Base-by-base conservation (phyloP, 2,329 filamentous ascomycete genomes). In the Pseudogymnoascus sp. region DNA sequence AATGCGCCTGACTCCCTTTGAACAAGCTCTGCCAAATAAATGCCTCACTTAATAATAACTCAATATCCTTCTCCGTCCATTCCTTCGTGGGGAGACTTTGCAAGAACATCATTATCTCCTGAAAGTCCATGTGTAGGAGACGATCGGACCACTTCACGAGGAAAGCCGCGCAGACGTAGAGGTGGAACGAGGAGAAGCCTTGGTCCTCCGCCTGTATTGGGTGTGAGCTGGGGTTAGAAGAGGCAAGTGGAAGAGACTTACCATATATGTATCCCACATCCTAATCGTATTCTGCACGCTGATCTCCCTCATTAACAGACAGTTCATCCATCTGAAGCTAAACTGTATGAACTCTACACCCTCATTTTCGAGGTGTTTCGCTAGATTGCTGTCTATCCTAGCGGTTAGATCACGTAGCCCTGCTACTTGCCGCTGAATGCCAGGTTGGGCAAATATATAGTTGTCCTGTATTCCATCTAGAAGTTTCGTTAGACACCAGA, bases 301-400 rank as follows among this genome's bases (percentile, higher is more conserved):
- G 65, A 99, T 89, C 75, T 99, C 94, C 64, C 94, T 83, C 94
- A 99, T 99, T 65, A 99, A 79, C 58, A 99, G 82, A 73, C 94
- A 99, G 70, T 99, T 99, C 94, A 99, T 99, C 94, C 94, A 99
- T 60, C 94, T 82, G 72, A 99, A 99, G 74, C 91, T 96, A 75
- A 99, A 99, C 71, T 99, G 94, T 69, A 99, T 99, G 70, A 99
- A 99, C 71, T 99, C 94, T 26, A 99, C 90, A 30, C 91, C 87
- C 73, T 97, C 91, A 21, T 82, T 82, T 71, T 96, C 90, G 38
- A 99, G 79, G 71, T 99, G 94, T 67, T 89, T 94, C 2, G 92
- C 90, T 55, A 99, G 76, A 3, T 80, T 81, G 26, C 83, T 82
- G 71, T 97, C 92, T 65, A 99, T 99, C 60, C 94, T 82, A 59